Evolutionary conservation across 2,329 filamentous ascomycete genomes (phyloP).

Genomic region (Byssoonygena ceratinophila): DNA sequence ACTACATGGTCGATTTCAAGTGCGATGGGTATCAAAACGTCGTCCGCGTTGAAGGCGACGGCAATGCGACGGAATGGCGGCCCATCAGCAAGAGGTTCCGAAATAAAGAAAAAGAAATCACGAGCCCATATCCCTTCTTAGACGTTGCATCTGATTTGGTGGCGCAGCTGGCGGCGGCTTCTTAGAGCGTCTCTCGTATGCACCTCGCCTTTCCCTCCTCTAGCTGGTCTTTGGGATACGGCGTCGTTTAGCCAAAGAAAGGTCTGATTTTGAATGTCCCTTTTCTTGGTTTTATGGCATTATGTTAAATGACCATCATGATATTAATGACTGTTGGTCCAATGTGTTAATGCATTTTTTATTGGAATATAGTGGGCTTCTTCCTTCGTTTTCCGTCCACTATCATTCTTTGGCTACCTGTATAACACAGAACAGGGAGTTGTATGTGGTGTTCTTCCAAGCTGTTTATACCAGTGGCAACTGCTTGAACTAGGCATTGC

Average conservation of each 20-base stretch:
- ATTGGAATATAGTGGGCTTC: neutral
- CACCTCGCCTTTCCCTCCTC: neutral
- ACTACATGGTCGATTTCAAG: slow-evolving; percentile 97
- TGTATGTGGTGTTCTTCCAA: neutral
- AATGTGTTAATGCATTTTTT: neutral
- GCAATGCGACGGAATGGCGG: slow-evolving; percentile 37
- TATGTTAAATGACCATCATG: neutral
- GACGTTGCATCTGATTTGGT: slow-evolving; percentile 88
- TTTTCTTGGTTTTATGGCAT: neutral
- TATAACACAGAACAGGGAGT: neutral
- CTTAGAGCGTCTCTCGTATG: slow-evolving; percentile 30
- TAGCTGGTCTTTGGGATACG: neutral
- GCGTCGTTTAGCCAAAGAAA: neutral
- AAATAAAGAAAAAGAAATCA: slow-evolving; percentile 86
- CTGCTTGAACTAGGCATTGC: too few species aligned
- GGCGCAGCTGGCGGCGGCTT: slow-evolving; percentile 79
- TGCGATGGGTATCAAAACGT: slow-evolving; percentile 95
- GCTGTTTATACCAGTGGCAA: too few species aligned
- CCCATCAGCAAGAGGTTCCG: slow-evolving; percentile 40
- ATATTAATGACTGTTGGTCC: neutral
- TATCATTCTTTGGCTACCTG: neutral
- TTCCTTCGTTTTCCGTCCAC: neutral
- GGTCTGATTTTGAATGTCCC: neutral
- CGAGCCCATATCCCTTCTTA: slow-evolving; percentile 88
- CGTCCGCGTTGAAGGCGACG: slow-evolving; percentile 37